Base-by-base conservation (phyloP, 768 basidiomycete species). In the Pleurotus eryngii region DNA sequence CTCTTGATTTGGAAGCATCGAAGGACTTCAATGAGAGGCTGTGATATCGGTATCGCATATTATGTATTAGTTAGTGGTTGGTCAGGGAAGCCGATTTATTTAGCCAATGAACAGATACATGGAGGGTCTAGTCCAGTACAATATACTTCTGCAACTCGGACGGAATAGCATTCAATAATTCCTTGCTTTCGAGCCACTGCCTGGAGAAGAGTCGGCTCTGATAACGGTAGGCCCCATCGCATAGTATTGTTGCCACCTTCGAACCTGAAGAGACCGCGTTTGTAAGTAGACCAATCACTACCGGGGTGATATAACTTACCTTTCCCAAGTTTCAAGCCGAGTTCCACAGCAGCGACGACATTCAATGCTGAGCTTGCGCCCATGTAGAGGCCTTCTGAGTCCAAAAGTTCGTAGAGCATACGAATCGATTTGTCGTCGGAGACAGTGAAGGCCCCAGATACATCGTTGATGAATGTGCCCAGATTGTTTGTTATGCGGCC, bases 151-250 rank as follows among this genome's bases (percentile, higher is more conserved):
- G 87, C 60, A 98, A 70, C 61, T 90, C 81, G 47, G 82, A 77
- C 1, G 97, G 95, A 65, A 99, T 92, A 20, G 87, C 86, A 35
- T 81, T 76, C 42, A 82, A 79, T 49, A 99, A 75, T 0, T 81
- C 86, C 69, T 98, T 98, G 37, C 81, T 76, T 67, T 85, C 77
- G 47, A 99, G 74, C 97, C 97, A 99, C 63, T 84, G 83, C 69
- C 90, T 90, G 14, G 95, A 97, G 76, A 99, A 99, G 37, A 99
- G 75, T 9, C 97, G 83, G 59, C 92, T 95, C 74, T 98, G 97
- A 68, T 99, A 97, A 67, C 97, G 83, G 67, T 98, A 96, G 46
- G 97, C 97, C 5, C 96, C 97, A 67, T 99, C 97, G 70, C 90
- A 92, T 39, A 99, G 73, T 53, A 98, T 81, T 4, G 97, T 99